Evolutionary conservation across 805 yeast species (phyloP), one percentile per base, ranked within the genome.

Genomic region (Yamadazyma nakazawae): DNA sequence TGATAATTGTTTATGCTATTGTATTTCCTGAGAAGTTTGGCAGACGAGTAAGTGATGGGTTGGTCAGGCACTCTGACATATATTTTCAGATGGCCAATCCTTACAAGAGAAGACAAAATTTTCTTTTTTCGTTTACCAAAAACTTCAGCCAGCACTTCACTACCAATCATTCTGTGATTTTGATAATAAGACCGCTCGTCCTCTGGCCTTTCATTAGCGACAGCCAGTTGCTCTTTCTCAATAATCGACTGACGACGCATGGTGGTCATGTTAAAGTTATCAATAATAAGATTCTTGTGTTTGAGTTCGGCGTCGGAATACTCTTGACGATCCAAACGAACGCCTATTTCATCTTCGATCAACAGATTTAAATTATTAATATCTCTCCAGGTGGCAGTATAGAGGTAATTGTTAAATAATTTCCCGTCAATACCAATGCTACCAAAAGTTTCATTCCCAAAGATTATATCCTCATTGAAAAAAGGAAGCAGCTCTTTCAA

Each of bases 111-210:
- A 40, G 72, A 62, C 18, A 72, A 53, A 21, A 72, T 55, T 45
- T 62, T 59, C 48, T 67, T 69, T 54, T 68, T 71, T 59, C 66
- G 67, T 52, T 66, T 68, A 7, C 67, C 70, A 51, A 49, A 61
- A 1, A 70, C 58, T 0, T 55, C 55, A 9, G 55, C 45, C 1
- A 63, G 52, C 2, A 40, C 37, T 19, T 57, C 53, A n/a, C 48
- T 55, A 7, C 71, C 63, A 37, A 68, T 55, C 69, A 67, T 61
- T 45, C 61, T 47, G 31, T 51, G 53, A 28, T 59, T 58, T 37
- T 49, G 46, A 32, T 43, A 52, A 40, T 40, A 51, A 28, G 25
- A 9, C 19, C 45, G 50, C 37, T 50, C 50, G 28, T 37, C 25
- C 16, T 19, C 34, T 28, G 9, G 11, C 7, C 25, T 28, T 9